Conservation (phyloP, 768 basidiomycete genomes). For the Lanmaoa rubissima region DNA sequence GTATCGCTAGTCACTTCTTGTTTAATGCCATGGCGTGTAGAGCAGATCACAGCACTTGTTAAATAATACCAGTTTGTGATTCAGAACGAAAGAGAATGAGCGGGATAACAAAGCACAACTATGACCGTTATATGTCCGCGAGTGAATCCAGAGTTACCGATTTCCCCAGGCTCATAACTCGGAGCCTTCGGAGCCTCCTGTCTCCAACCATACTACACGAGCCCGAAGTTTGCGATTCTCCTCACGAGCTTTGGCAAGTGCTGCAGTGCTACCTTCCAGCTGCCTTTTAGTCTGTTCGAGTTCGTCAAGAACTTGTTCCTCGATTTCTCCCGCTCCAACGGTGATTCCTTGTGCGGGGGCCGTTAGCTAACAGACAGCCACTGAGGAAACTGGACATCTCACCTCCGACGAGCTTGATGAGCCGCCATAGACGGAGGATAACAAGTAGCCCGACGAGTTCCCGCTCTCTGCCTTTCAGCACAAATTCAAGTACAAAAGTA, state of each 20-base stretch:
- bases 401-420: slow-evolving; percentile 73
- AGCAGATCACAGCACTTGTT: slow-evolving; percentile 1
- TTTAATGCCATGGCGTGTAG: neutral
- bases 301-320: slow-evolving; percentile 50
- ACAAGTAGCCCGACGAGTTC: slow-evolving; percentile 72
- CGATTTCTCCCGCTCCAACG: slow-evolving; percentile 69
- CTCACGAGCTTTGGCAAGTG: slow-evolving; percentile 43
- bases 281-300: slow-evolving; percentile 49
- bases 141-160: slow-evolving; percentile 10
- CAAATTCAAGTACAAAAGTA: slow-evolving; percentile 73
- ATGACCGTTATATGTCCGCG: slow-evolving; percentile 5
- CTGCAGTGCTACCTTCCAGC: slow-evolving; percentile 43
- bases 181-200: slow-evolving; percentile 34
- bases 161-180: slow-evolving; percentile 27
- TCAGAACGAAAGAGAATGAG: slow-evolving; percentile 8
- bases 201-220: slow-evolving; percentile 35
- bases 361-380: neutral
- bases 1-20: slow-evolving; percentile 15
- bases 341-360: slow-evolving; percentile 54
- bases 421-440: slow-evolving; percentile 74
- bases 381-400: slow-evolving; percentile 6
- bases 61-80: slow-evolving; percentile 6
- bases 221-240: slow-evolving; percentile 56
- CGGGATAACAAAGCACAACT: slow-evolving; percentile 10
- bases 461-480: slow-evolving; percentile 62